Evolutionary conservation across 306 rosid genomes (phyloP).

Genomic region (Gastrolobium bilobum): DNA sequence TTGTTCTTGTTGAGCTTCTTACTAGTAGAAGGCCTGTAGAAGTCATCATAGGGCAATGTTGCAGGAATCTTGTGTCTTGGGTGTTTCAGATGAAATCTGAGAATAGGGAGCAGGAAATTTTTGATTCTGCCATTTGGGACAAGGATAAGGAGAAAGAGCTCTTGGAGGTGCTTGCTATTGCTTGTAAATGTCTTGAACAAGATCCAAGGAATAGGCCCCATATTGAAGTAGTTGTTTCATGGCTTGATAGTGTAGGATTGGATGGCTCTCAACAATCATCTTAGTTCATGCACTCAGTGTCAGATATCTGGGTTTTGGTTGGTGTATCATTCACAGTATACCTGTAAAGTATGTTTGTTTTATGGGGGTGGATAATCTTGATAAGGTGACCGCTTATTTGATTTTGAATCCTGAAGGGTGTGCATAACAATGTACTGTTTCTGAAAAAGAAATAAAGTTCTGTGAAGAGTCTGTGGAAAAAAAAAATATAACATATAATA

Average conservation of each 20-base stretch:
- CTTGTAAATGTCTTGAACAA: slow-evolving; percentile 66
- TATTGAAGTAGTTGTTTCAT: slow-evolving; percentile 62
- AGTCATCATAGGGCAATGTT: slow-evolving; percentile 59
- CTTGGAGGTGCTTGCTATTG: slow-evolving; percentile 61
- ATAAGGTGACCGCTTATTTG: slow-evolving; percentile 10
- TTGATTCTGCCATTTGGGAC: slow-evolving; percentile 64
- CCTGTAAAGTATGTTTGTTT: slow-evolving; percentile 40
- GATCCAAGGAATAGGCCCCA: slow-evolving; percentile 70
- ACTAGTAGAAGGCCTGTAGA: slow-evolving; percentile 71
- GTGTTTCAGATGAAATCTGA: slow-evolving; percentile 68
- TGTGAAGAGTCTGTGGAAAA: too few species aligned
- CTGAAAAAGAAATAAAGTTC: too few species aligned
- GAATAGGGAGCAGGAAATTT: slow-evolving; percentile 60
- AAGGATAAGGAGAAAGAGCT: slow-evolving; percentile 60
- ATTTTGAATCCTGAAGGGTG: neutral
- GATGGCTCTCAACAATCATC: slow-evolving; percentile 40
- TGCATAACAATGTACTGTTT: too few species aligned
- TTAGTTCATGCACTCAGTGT: slow-evolving; percentile 24
- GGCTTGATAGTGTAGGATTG: slow-evolving; percentile 62
- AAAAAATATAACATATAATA: too few species aligned
- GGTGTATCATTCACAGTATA: slow-evolving; percentile 34
- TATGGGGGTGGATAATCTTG: slow-evolving; percentile 34
- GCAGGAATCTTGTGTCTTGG: slow-evolving; percentile 72
- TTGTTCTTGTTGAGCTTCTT: slow-evolving; percentile 73
- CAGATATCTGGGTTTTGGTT: slow-evolving; percentile 18